A percentile compares a stretch with the other conserved stretches of the same genome.
Conservation (phyloP, 2,329 filamentous ascomycete genomes). For the Talaromyces sp. region DNA sequence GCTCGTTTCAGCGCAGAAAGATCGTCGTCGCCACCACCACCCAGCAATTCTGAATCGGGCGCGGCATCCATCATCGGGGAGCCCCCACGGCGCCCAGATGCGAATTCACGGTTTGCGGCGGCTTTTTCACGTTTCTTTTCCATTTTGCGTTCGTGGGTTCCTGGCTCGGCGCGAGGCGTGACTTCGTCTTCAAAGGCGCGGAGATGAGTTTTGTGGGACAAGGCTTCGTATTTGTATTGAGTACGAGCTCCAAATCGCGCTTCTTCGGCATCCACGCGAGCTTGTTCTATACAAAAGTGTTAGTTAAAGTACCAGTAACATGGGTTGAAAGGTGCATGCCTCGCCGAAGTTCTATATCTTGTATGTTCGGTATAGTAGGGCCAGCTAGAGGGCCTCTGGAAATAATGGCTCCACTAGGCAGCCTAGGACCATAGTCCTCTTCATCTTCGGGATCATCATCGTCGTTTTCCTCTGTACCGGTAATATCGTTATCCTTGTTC, state of each 20-base stretch:
- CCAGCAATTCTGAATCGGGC: constrained; percentile 72
- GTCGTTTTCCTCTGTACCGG: constrained; percentile 21
- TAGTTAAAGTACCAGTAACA: not conserved
- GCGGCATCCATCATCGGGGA: constrained; percentile 61
- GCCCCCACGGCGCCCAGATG: constrained; percentile 55
- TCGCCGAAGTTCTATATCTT: constrained; percentile 65
- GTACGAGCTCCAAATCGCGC: constrained; percentile 28
- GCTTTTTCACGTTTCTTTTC: constrained; percentile 77
- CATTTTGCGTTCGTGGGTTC: constrained; percentile 74
- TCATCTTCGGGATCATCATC: constrained; percentile 47
- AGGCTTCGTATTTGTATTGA: constrained; percentile 51
- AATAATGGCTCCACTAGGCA: constrained; percentile 34
- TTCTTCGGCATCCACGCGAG: constrained; percentile 29
- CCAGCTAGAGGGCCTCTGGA: constrained; percentile 38
- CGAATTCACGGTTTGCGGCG: constrained; percentile 69
- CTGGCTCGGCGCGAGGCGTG: constrained; percentile 74
- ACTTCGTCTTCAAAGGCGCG: constrained; percentile 62
- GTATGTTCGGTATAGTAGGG: constrained; percentile 63
- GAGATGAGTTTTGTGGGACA: constrained; percentile 38
- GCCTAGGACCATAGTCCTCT: constrained; percentile 60
- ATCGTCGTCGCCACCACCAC: constrained; percentile 55
- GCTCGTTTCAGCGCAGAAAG: constrained; percentile 62
- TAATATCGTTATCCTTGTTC: constrained; percentile 13
- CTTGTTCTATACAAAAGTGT: constrained; percentile 26
- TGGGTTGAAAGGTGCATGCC: constrained; percentile 25